These are phyloP conservation scores for Apiotrichum gamsii DNA, from an alignment of 1,284 basidiomycete species.

Conservation along the genomic window DNA sequence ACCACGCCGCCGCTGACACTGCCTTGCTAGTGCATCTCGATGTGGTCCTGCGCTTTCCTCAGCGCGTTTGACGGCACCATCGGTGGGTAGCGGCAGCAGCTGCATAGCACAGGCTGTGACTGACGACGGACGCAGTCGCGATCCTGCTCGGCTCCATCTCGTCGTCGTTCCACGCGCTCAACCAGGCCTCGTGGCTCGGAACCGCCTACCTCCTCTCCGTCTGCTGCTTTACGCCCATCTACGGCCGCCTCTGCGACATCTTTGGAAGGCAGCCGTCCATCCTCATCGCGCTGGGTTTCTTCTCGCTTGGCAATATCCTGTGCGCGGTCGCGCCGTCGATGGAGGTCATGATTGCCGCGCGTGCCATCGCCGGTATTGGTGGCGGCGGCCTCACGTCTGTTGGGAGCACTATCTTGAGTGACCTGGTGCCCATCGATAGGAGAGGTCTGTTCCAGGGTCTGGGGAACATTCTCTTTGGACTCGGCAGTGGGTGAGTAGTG, in stretches of 20 bases:
- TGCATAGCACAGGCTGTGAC: not conserved
- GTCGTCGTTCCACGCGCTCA: constrained; percentile 41
- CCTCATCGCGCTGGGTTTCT: constrained; percentile 67
- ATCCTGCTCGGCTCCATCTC: constrained; percentile 55
- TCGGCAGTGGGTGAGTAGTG: constrained; percentile 51
- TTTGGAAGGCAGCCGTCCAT: constrained; percentile 69
- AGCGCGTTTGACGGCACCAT: constrained; percentile 68
- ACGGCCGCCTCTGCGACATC: constrained; percentile 80
- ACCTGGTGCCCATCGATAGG: constrained; percentile 60
- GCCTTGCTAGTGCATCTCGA: constrained; percentile 20
- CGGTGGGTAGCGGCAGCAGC: not conserved
- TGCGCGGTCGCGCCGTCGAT: constrained; percentile 79
- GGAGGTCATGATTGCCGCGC: constrained; percentile 69
- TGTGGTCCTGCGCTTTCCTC: constrained; percentile 53
- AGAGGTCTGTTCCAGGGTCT: constrained; percentile 83
- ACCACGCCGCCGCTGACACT: not conserved
- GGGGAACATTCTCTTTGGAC: constrained; percentile 62
- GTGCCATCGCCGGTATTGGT: constrained; percentile 81
- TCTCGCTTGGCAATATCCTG: constrained; percentile 72
- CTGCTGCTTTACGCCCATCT: constrained; percentile 81
- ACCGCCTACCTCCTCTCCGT: constrained; percentile 73
- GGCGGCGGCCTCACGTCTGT: constrained; percentile 61
- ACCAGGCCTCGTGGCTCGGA: constrained; percentile 74
- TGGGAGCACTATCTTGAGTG: constrained; percentile 39
- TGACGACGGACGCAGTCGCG: constrained; percentile 36